Evolutionary conservation across 768 basidiomycete genomes (phyloP), one percentile per base, ranked within the genome.

Genomic region (Psilocybe tampanensis): DNA sequence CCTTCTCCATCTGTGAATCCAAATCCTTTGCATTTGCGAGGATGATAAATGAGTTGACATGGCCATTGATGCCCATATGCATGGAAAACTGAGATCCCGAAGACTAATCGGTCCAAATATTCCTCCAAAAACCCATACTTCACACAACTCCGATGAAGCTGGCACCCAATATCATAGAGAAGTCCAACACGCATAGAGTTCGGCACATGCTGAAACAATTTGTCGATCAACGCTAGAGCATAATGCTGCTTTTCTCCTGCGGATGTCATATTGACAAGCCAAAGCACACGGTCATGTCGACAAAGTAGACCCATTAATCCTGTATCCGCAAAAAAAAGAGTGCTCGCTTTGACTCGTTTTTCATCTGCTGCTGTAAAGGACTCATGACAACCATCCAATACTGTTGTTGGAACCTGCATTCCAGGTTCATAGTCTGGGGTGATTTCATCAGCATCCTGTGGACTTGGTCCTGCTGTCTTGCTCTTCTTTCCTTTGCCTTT

Each of bases 31-130:
- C 68, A 61, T 36, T 72, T 68, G 2, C 72, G 54, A 4, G 75
- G 76, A 50, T 77, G 70, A 60, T 69, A 77, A 7, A 71, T 57
- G 2, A 75, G 19, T 36, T 75, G 73, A 50, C 74, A 76, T 9
- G 70, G 61, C 75, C 76, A 76, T 34, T 72, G 68, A 51, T 78
- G 77, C 1, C 75, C 72, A 55, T 72, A 77, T 0, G 72, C 72
- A 66, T 79, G 76, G 56, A 78, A 74, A 0, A 74, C 72, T 0
- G 73, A 69, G 1, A 72, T 69, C 2, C 64, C 69, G 45, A 70
- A 76, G 1, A 44, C 19, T 2, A 77, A 48, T 0, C 68, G 61
- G 8, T 55, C n/a, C 2, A 69, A 36, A 22, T 68, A 59, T 2
- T 64, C 54, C 1, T 58, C 44, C 1, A 73, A 36, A 50, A 74